These are phyloP conservation scores for Aspergillus indologenus DNA, from an alignment of 495 filamentous ascomycete genomes.

Conservation along the genomic window DNA sequence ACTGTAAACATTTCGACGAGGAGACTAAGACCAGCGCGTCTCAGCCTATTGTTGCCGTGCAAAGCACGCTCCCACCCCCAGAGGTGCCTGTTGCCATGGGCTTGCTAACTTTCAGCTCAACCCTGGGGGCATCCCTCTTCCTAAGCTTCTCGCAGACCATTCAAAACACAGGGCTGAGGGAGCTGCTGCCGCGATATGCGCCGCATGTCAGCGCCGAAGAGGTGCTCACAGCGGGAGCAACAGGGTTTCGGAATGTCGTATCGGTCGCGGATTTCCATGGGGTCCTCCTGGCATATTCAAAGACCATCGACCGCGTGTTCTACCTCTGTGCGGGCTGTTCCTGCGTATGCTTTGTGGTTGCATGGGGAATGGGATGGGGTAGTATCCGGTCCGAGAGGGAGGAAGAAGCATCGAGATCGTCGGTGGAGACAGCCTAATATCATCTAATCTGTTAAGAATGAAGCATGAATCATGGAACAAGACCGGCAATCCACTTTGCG, in stretches of 20 bases:
- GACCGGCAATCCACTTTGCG: no score
- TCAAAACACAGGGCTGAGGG: conserved; percentile 64
- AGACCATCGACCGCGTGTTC: conserved; percentile 62
- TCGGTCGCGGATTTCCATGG: conserved; percentile 40
- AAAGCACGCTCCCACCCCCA: conserved; percentile 58
- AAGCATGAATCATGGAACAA: no score
- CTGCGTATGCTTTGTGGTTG: background rate
- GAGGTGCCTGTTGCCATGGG: conserved; percentile 68
- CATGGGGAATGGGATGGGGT: conserved; percentile 11
- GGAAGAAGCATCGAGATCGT: background rate
- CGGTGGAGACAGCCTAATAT: background rate
- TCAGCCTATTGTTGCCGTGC: conserved; percentile 50
- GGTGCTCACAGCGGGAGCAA: conserved; percentile 63
- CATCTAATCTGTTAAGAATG: background rate
- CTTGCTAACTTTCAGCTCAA: conserved; percentile 64
- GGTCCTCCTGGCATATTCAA: conserved; percentile 71
- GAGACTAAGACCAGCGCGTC: background rate
- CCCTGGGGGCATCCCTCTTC: conserved; percentile 69
- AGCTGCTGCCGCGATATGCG: conserved; percentile 49
- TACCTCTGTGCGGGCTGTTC: conserved; percentile 62
- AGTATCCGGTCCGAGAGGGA: conserved; percentile 5
- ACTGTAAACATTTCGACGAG: background rate
- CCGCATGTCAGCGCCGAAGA: conserved; percentile 48
- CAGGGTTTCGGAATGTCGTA: conserved; percentile 53
- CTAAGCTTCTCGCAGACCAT: conserved; percentile 72